These are phyloP conservation scores for Chlorophyllum brunneum DNA, from an alignment of 768 basidiomycete species.

Conservation along the genomic window DNA sequence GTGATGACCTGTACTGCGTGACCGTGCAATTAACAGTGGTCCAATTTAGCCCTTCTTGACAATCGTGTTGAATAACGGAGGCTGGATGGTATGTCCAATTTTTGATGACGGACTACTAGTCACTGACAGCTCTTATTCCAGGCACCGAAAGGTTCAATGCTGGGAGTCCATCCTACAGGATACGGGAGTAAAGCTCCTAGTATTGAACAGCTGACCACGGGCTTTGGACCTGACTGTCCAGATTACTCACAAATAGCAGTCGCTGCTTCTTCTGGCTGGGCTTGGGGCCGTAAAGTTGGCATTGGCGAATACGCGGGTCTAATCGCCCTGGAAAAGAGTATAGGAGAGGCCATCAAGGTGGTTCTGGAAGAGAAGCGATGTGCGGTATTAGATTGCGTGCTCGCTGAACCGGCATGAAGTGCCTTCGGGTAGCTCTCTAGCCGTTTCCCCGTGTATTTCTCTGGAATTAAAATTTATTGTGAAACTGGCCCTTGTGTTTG, in stretches of 20 bases:
- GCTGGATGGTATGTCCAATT: conserved; percentile 48
- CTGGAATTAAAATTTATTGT: no score
- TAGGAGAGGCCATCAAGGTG: conserved; percentile 49
- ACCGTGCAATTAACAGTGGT: not conserved
- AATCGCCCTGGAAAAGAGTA: conserved; percentile 26
- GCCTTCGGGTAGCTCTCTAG: not conserved
- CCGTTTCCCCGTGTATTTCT: no score
- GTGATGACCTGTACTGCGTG: not conserved
- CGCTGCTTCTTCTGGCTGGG: conserved; percentile 70
- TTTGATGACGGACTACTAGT: not conserved
- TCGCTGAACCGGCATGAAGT: conserved; percentile 25
- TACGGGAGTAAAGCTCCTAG: conserved; percentile 40
- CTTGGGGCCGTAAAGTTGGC: conserved; percentile 18
- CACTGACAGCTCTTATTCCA: conserved; percentile 17
- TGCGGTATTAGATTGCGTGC: conserved; percentile 61
- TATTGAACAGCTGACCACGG: conserved; percentile 53
- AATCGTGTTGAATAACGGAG: conserved; percentile 68
- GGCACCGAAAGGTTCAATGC: conserved; percentile 63
- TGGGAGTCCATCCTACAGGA: conserved; percentile 59
- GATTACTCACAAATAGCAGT: conserved; percentile 62
- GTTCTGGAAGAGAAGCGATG: conserved; percentile 57
- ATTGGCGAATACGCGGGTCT: conserved; percentile 14
- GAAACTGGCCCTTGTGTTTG: not conserved
- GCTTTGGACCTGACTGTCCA: conserved; percentile 60
- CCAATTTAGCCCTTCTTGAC: conserved; percentile 62